These are phyloP conservation scores for Yueomyces sp. DNA, from an alignment of 1,139 yeast species.

Conservation along the genomic window DNA sequence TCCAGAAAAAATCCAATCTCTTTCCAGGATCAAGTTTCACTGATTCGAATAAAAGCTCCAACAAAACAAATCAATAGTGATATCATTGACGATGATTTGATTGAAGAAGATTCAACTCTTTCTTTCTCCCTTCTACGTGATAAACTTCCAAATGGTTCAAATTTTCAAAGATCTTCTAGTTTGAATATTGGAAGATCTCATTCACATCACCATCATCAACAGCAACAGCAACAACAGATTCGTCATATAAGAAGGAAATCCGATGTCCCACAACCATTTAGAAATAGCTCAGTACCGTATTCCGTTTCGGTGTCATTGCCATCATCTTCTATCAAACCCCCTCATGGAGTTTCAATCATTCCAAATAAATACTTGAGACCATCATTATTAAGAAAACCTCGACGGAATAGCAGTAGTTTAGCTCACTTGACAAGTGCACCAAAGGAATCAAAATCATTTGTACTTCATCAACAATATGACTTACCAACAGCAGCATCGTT, in stretches of 20 bases:
- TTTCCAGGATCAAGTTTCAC: background rate
- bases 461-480: too few species aligned
- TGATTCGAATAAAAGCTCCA: background rate
- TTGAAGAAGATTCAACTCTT: background rate
- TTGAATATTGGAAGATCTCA: background rate
- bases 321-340: too few species aligned
- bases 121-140: background rate
- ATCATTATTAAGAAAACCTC: too few species aligned
- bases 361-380: too few species aligned
- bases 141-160: background rate
- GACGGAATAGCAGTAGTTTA: too few species aligned
- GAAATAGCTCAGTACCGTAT: too few species aligned
- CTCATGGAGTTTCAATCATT: too few species aligned
- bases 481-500: too few species aligned
- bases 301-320: too few species aligned
- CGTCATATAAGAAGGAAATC: background rate
- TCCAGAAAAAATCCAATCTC: constrained; percentile 18
- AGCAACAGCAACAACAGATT: background rate
- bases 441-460: too few species aligned
- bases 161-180: background rate
- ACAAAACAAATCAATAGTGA: background rate
- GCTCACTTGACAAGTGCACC: too few species aligned
- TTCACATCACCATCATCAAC: background rate
- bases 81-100: background rate
- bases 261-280: too few species aligned